Conservation (phyloP, 2,329 filamentous ascomycete genomes). For the Sclerotinia minor region DNA sequence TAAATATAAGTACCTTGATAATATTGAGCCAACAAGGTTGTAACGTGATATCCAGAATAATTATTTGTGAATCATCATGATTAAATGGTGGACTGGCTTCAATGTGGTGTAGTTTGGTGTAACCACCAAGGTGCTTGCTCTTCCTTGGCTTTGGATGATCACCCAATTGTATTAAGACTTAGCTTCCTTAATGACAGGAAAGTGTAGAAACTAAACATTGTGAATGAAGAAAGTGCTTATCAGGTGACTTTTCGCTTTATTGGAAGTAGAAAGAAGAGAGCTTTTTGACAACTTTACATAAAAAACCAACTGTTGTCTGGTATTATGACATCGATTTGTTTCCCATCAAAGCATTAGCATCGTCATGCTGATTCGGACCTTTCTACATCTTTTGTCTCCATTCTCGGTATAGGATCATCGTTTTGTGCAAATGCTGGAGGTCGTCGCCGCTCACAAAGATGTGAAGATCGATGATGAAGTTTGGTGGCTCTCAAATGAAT, state of each 20-base stretch:
- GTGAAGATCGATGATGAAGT: neutral
- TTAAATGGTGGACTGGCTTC: neutral
- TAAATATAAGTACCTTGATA: slow-evolving; percentile 19
- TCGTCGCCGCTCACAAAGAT: too few relatives aligned
- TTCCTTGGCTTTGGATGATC: slow-evolving; percentile 12
- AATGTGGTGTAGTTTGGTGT: neutral
- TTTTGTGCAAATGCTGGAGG: neutral
- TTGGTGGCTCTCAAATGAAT: neutral
- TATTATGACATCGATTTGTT: neutral
- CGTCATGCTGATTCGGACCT: neutral
- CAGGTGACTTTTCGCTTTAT: neutral
- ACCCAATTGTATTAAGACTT: neutral
- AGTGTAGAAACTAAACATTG: neutral
- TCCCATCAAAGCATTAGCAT: neutral
- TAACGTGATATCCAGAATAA: neutral
- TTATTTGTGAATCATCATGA: slow-evolving; percentile 11
- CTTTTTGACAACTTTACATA: neutral
- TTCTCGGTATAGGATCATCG: too few relatives aligned
- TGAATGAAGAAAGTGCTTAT: neutral
- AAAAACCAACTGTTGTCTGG: neutral
- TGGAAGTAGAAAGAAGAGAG: neutral
- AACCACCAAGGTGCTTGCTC: slow-evolving; percentile 15
- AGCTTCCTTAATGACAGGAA: neutral
- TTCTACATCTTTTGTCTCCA: neutral
- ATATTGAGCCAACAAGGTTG: slow-evolving; percentile 16